These are phyloP conservation scores for Thielaviopsis populi DNA, from an alignment of 2,329 filamentous ascomycete genomes.

Conservation along the genomic window DNA sequence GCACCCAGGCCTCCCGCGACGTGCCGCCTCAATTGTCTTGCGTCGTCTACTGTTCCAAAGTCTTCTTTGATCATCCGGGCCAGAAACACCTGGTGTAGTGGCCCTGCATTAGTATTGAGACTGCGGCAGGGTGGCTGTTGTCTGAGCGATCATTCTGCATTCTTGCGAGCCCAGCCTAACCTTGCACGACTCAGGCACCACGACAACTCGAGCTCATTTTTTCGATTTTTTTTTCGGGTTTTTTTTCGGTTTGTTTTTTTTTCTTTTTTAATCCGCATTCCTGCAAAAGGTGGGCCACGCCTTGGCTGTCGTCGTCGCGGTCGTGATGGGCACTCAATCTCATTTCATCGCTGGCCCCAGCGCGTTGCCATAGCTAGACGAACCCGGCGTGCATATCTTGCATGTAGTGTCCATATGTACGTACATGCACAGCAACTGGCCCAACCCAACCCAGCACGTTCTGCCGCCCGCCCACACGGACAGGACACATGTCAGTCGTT, in stretches of 20 bases:
- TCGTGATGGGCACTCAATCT: background rate
- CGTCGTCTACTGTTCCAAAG: no score
- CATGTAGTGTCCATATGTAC: no score
- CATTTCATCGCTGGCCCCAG: background rate
- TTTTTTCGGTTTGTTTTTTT: no score
- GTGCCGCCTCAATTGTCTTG: no score
- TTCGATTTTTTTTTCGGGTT: no score
- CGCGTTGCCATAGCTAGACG: conserved; percentile 8
- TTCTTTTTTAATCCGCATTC: no score
- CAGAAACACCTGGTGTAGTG: background rate
- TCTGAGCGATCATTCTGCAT: background rate
- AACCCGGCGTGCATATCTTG: conserved; percentile 5
- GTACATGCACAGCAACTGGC: background rate
- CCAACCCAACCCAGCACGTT: background rate
- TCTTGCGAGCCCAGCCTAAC: background rate
- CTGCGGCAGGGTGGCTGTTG: background rate
- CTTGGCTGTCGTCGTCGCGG: background rate
- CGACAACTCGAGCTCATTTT: no score
- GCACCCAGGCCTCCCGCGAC: no score
- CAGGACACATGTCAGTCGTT: background rate
- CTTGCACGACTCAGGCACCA: no score
- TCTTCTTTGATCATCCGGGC: background rate
- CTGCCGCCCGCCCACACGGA: background rate
- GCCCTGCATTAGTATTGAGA: conserved; percentile 7
- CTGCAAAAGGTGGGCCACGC: background rate